A percentile compares a stretch with the other conserved stretches of the same genome.
phyloP scores from a whole-genome alignment of 768 basidiomycete genomes.

The Lactifluus echinatus region DNA sequence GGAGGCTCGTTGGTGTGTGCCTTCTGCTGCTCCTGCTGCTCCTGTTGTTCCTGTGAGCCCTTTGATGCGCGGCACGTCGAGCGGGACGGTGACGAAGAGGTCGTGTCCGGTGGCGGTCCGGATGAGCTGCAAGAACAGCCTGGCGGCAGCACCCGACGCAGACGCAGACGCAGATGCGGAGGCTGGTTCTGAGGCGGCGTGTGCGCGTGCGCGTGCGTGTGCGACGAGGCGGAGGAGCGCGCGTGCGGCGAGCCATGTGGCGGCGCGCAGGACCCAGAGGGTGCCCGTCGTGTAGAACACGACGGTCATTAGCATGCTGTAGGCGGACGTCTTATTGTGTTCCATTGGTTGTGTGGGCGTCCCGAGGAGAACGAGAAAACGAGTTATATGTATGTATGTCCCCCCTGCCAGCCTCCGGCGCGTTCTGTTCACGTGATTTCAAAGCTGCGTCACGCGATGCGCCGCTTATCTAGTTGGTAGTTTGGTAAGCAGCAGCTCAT shows the following conservation, averaged over 20 bases:
- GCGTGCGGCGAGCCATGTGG: neutral
- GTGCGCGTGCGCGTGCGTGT: neutral
- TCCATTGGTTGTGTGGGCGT: neutral
- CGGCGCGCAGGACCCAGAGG: neutral
- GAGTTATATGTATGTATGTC: too few relatives aligned
- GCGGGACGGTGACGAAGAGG: neutral
- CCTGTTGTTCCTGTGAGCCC: too few relatives aligned
- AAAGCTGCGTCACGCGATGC: neutral
- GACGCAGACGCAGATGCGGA: too few relatives aligned
- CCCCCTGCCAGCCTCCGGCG: neutral
- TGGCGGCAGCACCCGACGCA: too few relatives aligned
- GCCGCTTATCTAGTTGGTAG: neutral
- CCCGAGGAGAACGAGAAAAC: too few relatives aligned
- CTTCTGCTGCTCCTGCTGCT: too few relatives aligned
- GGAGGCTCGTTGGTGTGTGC: too few relatives aligned
- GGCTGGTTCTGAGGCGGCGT: too few relatives aligned
- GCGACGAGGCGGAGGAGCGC: neutral
- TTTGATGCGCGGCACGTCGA: neutral
- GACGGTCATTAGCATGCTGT: slow-evolving; percentile 5
- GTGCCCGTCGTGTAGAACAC: slow-evolving; percentile 1
- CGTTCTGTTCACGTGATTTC: neutral
- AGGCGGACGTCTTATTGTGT: neutral
- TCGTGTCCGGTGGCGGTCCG: neutral
- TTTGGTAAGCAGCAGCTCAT: too few relatives aligned
- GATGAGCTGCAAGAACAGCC: slow-evolving; percentile 2